Percentiles rank a stretch among this genome's conserved stretches.
Evolutionary conservation across 2,329 filamentous ascomycete genomes (phyloP).

Genomic region (Penicillium sumatraense): DNA sequence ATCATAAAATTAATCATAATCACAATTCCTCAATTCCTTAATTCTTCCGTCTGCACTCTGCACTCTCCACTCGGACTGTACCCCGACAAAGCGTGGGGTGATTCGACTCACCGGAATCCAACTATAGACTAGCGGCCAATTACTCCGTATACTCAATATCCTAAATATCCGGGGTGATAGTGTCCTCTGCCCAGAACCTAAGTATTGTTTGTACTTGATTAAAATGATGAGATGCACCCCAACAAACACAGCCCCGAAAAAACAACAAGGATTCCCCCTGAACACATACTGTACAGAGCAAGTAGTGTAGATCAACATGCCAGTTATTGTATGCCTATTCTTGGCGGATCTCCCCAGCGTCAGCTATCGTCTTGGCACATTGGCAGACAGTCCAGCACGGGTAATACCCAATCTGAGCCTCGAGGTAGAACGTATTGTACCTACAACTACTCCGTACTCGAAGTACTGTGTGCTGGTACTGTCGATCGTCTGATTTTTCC

Average conservation of each 20-base stretch:
- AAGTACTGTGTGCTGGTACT: too few relatives aligned
- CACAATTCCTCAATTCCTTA: neutral
- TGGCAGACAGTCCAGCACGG: neutral
- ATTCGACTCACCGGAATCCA: neutral
- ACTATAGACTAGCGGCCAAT: neutral
- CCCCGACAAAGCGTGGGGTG: neutral
- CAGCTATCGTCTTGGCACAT: slow-evolving; percentile 20
- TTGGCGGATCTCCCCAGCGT: slow-evolving; percentile 22
- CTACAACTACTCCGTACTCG: too few relatives aligned
- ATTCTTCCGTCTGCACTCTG: slow-evolving; percentile 8
- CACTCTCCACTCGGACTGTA: neutral
- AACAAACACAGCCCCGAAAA: neutral
- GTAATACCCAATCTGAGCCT: neutral
- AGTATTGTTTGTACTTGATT: too few relatives aligned
- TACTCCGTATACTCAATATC: neutral
- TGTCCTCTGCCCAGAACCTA: too few relatives aligned
- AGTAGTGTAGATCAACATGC: slow-evolving; percentile 11
- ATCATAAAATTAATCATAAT: too few relatives aligned
- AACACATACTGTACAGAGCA: neutral
- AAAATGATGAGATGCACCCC: neutral
- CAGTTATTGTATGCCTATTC: slow-evolving; percentile 2
- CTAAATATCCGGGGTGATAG: too few relatives aligned
- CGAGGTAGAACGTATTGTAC: neutral
- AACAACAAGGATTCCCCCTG: neutral
- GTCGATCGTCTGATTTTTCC: neutral